Evolutionary conservation across 805 yeast genomes (phyloP), one percentile per base, ranked within the genome.

Genomic region (Candida cerambycidarum): DNA sequence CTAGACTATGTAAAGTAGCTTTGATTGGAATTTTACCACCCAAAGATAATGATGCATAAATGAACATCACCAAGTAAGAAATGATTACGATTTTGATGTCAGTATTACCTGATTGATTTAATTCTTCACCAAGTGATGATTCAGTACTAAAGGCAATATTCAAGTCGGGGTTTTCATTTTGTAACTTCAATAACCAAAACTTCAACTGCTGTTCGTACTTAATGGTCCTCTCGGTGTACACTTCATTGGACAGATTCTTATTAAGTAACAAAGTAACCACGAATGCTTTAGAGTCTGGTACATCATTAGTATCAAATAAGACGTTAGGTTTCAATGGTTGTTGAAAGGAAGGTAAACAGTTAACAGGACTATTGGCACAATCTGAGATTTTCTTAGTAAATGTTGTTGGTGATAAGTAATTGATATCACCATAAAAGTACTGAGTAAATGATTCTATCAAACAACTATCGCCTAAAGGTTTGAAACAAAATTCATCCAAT

Each of bases 401-500:
- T 16, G 66, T 65, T 1, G 52, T 53, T 29, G 78, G 77, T 6
- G 76, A 72, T 4, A 83, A 59, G 30, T 67, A 62, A 13, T 53
- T 54, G 3, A 84, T 62, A 33, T 78, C 75, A 1, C 93, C 95
- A 24, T 74, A 74, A 59, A 89, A 90, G 58, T 90, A 92, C 57
- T 89, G 97, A 0, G 97, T 83, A 47, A 88, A 82, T 1, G 96
- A 88, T 58, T 92, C 93, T 7, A 92, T 71, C 1, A 84, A 88
- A 66, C 99, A 92, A 0, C 78, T 57, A 9, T 81, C 92, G 2
- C 80, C 89, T 10, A 83, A 68, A 0, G 98, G 97, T 49, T 84
- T 85, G 61, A 88, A 82, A 57, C 99, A 92, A 38, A 90, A 61
- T 47, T 85, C 88, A 15, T 79, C 76, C 35, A 83, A 77, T 0